phyloP scores from a whole-genome alignment of 371 early-diverging fungal species.

The Furculomyces boomerangus region DNA sequence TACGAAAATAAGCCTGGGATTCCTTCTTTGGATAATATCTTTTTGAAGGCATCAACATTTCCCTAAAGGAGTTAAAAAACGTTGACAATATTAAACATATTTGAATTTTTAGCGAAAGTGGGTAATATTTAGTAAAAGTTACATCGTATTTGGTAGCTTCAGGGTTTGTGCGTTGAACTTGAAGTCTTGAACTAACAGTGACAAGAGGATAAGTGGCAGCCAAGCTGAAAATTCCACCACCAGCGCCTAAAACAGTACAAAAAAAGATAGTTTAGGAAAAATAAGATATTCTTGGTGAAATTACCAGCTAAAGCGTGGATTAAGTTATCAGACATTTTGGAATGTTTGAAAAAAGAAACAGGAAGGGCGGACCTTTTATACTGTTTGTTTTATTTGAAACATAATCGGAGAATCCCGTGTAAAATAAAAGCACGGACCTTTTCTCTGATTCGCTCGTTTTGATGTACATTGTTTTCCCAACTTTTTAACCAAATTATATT shows the following conservation, averaged over 20 bases:
- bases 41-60: slow-evolving; percentile 55
- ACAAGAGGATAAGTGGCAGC: slow-evolving; percentile 86
- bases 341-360: too few relatives aligned
- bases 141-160: slow-evolving; percentile 44
- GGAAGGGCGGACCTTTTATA: too few relatives aligned
- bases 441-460: too few relatives aligned
- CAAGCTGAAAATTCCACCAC: slow-evolving; percentile 90
- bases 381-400: too few relatives aligned
- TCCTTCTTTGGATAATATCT: slow-evolving; percentile 80
- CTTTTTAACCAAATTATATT: too few relatives aligned
- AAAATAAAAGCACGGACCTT: too few relatives aligned
- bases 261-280: not conserved
- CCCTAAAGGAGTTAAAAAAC: slow-evolving; percentile 20
- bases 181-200: slow-evolving; percentile 75
- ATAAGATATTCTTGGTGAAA: not conserved
- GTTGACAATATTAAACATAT: not conserved
- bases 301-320: slow-evolving; percentile 78
- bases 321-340: slow-evolving; percentile 73
- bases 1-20: slow-evolving; percentile 76
- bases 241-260: slow-evolving; percentile 54
- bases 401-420: too few relatives aligned
- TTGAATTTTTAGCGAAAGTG: too few relatives aligned
- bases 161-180: slow-evolving; percentile 56
- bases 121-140: slow-evolving; percentile 4
- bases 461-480: too few relatives aligned